These are phyloP conservation scores for Aeschynomene evenia DNA, from an alignment of 306 rosid species.

Conservation along the genomic window DNA sequence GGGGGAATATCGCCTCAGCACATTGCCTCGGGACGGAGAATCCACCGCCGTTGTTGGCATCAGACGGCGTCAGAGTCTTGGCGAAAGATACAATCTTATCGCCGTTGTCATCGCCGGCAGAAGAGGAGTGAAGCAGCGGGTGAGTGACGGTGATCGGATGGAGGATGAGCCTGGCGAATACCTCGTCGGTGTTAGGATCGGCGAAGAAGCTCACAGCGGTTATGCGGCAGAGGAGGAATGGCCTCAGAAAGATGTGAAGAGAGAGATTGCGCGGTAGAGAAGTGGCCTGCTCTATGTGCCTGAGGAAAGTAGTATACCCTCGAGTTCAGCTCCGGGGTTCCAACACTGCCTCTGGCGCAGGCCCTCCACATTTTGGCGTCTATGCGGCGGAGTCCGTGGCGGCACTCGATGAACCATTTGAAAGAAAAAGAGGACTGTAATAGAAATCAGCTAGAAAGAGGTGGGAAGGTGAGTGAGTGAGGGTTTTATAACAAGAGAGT, in stretches of 20 bases:
- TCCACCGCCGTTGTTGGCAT: slow-evolving; percentile 86
- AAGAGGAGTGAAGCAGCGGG: neutral
- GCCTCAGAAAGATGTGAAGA: slow-evolving; percentile 25
- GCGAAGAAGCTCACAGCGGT: slow-evolving; percentile 42
- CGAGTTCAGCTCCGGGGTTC: slow-evolving; percentile 54
- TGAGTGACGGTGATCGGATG: slow-evolving; percentile 31
- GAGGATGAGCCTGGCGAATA: slow-evolving; percentile 52
- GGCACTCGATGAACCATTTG: slow-evolving; percentile 8
- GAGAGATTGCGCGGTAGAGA: slow-evolving; percentile 42
- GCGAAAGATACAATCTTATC: slow-evolving; percentile 45
- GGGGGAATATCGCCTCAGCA: slow-evolving; percentile 69
- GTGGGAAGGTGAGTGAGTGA: neutral
- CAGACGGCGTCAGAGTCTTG: slow-evolving; percentile 72
- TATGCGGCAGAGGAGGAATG: slow-evolving; percentile 43
- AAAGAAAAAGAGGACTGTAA: neutral
- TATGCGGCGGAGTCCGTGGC: slow-evolving; percentile 20
- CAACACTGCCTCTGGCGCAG: slow-evolving; percentile 49
- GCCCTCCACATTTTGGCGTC: slow-evolving; percentile 61
- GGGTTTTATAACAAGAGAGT: neutral
- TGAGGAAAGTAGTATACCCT: slow-evolving; percentile 83
- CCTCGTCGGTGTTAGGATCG: slow-evolving; percentile 65
- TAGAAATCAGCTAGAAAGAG: neutral
- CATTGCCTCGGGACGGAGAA: slow-evolving; percentile 79
- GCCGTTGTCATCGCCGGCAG: neutral
- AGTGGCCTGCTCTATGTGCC: slow-evolving; percentile 56